A percentile compares a stretch with the other conserved stretches of the same genome.
These are phyloP conservation scores for Eremothecium cymbalariae DNA, from an alignment of 1,139 yeast genomes.

Conservation along the genomic window DNA sequence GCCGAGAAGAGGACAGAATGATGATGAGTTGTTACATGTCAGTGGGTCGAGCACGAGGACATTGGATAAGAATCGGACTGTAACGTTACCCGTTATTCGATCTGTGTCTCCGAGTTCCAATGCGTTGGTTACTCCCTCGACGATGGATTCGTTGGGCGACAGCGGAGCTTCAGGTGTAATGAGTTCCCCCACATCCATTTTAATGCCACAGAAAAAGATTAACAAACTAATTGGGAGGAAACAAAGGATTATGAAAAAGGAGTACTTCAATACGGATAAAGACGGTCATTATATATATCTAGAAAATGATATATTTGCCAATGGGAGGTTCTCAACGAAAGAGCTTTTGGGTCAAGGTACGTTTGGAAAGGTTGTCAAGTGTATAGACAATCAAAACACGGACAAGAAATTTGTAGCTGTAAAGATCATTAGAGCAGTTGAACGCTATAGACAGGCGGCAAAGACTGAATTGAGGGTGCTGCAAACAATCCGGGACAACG, in stretches of 20 bases:
- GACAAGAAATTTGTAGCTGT: constrained; percentile 66
- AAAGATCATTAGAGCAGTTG: constrained; percentile 76
- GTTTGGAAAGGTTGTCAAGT: constrained; percentile 87
- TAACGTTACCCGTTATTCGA: constrained; percentile 21
- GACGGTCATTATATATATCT: constrained; percentile 78
- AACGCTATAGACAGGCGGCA: constrained; percentile 78
- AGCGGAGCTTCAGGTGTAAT: background rate
- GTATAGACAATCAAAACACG: constrained; percentile 42
- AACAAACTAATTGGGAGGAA: background rate
- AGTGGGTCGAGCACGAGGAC: constrained; percentile 30
- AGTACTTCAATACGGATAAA: constrained; percentile 42
- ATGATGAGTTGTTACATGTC: constrained; percentile 27
- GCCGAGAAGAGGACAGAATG: constrained; percentile 21
- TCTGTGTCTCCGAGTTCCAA: constrained; percentile 17
- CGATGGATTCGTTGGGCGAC: background rate
- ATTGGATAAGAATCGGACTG: constrained; percentile 25
- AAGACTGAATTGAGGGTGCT: constrained; percentile 71
- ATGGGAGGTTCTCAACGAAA: constrained; percentile 56
- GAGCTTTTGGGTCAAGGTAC: constrained; percentile 91
- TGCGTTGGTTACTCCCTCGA: background rate
- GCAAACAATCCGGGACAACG: constrained; percentile 63
- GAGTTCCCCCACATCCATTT: background rate
- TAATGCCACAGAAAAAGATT: constrained; percentile 1
- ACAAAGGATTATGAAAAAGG: constrained; percentile 2
- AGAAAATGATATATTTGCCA: constrained; percentile 52